A percentile compares a stretch with the other conserved stretches of the same genome.
phyloP scores from a whole-genome alignment of 1,139 yeast species.

The Tardiomyces depauwii region DNA sequence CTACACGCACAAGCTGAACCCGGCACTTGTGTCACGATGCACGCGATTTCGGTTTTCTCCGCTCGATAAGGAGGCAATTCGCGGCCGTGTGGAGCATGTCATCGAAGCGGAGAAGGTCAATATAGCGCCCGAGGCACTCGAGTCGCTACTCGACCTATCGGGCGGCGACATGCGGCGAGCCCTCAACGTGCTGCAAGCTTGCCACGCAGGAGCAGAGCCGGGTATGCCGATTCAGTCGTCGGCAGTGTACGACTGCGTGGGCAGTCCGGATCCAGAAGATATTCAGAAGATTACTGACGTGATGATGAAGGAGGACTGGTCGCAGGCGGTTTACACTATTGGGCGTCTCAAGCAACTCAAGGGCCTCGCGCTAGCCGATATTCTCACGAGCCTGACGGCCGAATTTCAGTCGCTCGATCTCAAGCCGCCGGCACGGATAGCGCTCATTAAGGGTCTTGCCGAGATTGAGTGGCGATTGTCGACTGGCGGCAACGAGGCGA shows the following conservation, averaged over 20 bases:
- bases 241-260: conserved; percentile 88
- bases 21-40: conserved; percentile 89
- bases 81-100: conserved; percentile 55
- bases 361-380: conserved; percentile 84
- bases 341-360: conserved; percentile 50
- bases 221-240: conserved; percentile 48
- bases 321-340: conserved; percentile 59
- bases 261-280: conserved; percentile 88
- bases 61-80: conserved; percentile 53
- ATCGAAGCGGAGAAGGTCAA: conserved; percentile 53
- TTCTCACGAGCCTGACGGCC: conserved; percentile 65
- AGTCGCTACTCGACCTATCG: conserved; percentile 56
- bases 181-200: conserved; percentile 86
- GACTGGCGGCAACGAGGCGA: conserved; percentile 83
- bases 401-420: conserved; percentile 59
- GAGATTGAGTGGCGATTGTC: conserved; percentile 88
- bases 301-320: conserved; percentile 81
- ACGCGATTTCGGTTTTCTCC: conserved; percentile 93
- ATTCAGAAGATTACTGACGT: conserved; percentile 65
- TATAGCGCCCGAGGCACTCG: conserved; percentile 47
- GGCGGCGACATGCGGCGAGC: conserved; percentile 97
- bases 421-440: conserved; percentile 47
- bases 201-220: conserved; percentile 62
- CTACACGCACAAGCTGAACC: conserved; percentile 89
- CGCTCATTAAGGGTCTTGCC: conserved; percentile 55